Evolutionary conservation across 768 basidiomycete genomes (phyloP).

Genomic region (Boletus tomentosulus): DNA sequence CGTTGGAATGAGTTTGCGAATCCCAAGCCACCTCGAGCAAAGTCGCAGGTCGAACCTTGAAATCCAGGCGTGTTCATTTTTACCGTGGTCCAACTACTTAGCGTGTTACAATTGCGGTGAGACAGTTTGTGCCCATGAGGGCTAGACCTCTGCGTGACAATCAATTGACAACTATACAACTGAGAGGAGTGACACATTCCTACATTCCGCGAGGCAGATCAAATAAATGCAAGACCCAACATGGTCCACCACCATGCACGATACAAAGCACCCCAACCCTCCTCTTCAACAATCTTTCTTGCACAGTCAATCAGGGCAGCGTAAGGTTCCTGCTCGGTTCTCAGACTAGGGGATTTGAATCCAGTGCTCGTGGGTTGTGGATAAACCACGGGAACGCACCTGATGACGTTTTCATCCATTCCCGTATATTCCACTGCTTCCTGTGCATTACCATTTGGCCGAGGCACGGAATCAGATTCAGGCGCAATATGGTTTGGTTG

Average conservation of each 20-base stretch:
- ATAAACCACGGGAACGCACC: conserved; percentile 38
- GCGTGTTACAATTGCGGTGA: too few relatives aligned
- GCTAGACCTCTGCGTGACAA: too few relatives aligned
- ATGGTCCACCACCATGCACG: conserved; percentile 65
- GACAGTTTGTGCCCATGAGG: too few relatives aligned
- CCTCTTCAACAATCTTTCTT: conserved; percentile 68
- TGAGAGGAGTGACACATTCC: too few relatives aligned
- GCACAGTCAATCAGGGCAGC: conserved; percentile 64
- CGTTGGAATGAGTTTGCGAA: too few relatives aligned
- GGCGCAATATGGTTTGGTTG: conserved; percentile 58
- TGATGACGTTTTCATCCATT: conserved; percentile 73
- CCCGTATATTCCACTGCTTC: conserved; percentile 57
- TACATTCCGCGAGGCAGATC: neutral
- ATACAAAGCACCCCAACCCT: conserved; percentile 64
- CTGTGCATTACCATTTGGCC: conserved; percentile 43
- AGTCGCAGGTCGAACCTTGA: too few relatives aligned
- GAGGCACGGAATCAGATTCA: neutral
- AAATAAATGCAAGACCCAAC: neutral
- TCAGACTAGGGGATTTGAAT: conserved; percentile 35
- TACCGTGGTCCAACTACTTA: too few relatives aligned
- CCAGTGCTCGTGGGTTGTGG: neutral
- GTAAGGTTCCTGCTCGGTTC: conserved; percentile 73
- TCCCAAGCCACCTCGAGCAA: too few relatives aligned
- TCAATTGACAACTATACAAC: too few relatives aligned
- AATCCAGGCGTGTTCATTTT: too few relatives aligned